Evolutionary conservation across 805 yeast species (phyloP).

Genomic region (Cyberlindnera petersonii): DNA sequence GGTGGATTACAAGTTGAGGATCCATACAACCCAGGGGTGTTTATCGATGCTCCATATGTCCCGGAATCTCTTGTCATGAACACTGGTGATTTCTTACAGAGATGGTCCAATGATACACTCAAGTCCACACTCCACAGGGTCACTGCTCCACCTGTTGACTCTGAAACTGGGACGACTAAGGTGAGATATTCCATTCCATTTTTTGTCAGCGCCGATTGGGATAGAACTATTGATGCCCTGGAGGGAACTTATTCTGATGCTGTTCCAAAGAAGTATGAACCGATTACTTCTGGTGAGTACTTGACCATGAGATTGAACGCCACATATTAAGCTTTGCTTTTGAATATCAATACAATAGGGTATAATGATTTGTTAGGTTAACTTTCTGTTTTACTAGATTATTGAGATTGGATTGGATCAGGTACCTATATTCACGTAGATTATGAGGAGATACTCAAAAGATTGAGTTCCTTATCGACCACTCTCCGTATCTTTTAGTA

Average conservation of each 20-base stretch:
- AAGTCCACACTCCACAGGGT: slow-evolving; percentile 28
- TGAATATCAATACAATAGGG: no score
- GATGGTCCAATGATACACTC: slow-evolving; percentile 27
- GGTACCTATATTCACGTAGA: no score
- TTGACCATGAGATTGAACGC: slow-evolving; percentile 23
- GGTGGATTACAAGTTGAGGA: slow-evolving; percentile 27
- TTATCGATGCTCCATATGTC: slow-evolving; percentile 21
- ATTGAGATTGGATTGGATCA: no score
- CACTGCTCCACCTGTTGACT: slow-evolving; percentile 23
- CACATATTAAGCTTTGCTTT: slow-evolving; percentile 19
- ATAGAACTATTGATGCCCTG: slow-evolving; percentile 21
- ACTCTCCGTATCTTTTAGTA: no score
- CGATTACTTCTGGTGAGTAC: slow-evolving; percentile 26
- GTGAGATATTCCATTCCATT: slow-evolving; percentile 29
- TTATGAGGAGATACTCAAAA: no score
- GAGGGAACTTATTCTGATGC: slow-evolving; percentile 24
- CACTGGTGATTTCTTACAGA: slow-evolving; percentile 25
- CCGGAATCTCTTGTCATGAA: slow-evolving; percentile 23
- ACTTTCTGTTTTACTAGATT: no score
- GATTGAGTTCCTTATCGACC: no score
- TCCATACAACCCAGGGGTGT: slow-evolving; percentile 17
- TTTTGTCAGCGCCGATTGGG: slow-evolving; percentile 26
- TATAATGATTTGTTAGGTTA: no score
- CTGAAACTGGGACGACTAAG: slow-evolving; percentile 18
- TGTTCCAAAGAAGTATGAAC: slow-evolving; percentile 27